Base-by-base conservation (phyloP, 1,284 basidiomycete species). In the Boletus austroedulis region DNA sequence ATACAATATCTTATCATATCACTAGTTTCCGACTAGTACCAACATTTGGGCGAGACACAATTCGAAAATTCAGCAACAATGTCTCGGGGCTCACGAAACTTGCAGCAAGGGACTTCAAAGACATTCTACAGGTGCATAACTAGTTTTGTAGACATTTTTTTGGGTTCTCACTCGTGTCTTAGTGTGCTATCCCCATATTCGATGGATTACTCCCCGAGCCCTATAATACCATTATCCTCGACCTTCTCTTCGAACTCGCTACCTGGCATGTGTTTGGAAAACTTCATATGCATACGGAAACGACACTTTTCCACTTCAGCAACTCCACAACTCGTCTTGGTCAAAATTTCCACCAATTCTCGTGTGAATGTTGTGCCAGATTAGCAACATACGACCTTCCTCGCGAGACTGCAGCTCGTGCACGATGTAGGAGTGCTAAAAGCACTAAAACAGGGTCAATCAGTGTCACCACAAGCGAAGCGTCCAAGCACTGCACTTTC, bases 181-280 rank as follows among this genome's bases (percentile, higher is more conserved):
- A 43, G 52, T 77, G 75, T 45, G 56, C 68, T 0, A 67, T 77
- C 0, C 76, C 75, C 0, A 67, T 63, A 0, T 73, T 78, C 19
- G 72, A 78, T 44, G 67, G 68, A 0, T 62, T 78, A 0, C 57
- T 78, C 9, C 64, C 65, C 0, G 56, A 61, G 5, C 64, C 64
- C 1, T 64, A 68, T 46, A 69, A 78, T 29, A 28, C 32, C 0
- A 36, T 66, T 1, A 58, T 76, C 4, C 59, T 69, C 0, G 10
- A 47, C 1, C 19, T 60, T 0, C 56, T 34, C 14, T 34, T 34
- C 1, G 32, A 34, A 14, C 12, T 34, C 0, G 32, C 32, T 14
- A 34, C 4, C 0, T 34, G 32, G 32, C 32, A 34, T 7, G 15
- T 14, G 15, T 34, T 17, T 5, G 32, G 32, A 15, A 34, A 34